Percentiles rank a stretch among this genome's conserved stretches.
phyloP scores from a whole-genome alignment of 768 basidiomycete species.

The Tylopilus cervinicoccineus region DNA sequence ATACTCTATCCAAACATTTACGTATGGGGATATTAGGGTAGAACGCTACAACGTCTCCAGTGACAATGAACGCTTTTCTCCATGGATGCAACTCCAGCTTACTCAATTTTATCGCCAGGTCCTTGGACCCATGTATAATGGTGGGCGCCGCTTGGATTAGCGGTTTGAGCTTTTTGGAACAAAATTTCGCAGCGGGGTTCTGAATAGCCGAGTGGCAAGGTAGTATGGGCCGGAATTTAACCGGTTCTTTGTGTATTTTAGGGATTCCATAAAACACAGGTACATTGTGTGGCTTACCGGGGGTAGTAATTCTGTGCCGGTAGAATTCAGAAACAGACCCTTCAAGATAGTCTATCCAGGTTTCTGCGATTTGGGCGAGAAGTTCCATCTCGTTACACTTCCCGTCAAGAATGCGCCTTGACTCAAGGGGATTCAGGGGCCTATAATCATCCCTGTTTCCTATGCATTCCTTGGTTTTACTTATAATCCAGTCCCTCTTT shows the following conservation, averaged over 20 bases:
- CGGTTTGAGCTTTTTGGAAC: slow-evolving; percentile 9
- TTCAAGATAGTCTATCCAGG: neutral
- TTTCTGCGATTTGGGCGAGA: neutral
- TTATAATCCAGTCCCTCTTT: neutral
- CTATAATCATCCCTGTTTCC: neutral
- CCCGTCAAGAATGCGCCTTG: neutral
- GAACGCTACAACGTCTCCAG: slow-evolving; percentile 6
- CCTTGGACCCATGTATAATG: slow-evolving; percentile 3
- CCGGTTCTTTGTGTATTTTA: slow-evolving; percentile 12
- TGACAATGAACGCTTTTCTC: neutral
- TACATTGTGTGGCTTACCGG: neutral
- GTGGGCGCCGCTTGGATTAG: slow-evolving; percentile 2
- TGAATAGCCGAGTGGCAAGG: neutral
- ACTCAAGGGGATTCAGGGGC: neutral
- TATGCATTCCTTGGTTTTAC: neutral
- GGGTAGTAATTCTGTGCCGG: neutral
- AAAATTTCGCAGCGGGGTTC: neutral
- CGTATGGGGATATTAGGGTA: slow-evolving; percentile 1
- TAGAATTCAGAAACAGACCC: neutral
- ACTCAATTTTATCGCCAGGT: slow-evolving; percentile 15
- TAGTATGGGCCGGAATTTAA: neutral
- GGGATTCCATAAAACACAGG: slow-evolving; percentile 11
- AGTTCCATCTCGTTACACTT: neutral
- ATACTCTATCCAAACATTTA: neutral
- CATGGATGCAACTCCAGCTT: neutral